Evolutionary conservation across 306 rosid genomes (phyloP).

Genomic region (Benincasa hispida): DNA sequence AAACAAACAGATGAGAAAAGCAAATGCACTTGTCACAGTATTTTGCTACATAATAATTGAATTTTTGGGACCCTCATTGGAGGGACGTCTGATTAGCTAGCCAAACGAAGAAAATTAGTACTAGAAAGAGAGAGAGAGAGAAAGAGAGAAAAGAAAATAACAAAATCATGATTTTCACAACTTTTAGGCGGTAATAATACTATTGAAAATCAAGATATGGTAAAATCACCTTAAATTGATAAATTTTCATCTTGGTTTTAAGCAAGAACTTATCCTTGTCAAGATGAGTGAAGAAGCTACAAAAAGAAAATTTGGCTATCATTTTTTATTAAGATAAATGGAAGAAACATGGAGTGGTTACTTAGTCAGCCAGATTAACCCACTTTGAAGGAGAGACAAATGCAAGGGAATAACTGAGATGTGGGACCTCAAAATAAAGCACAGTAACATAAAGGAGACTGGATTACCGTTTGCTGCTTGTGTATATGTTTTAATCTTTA

Average conservation of each 20-base stretch:
- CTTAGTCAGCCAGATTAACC: background rate
- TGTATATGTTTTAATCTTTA: constrained; percentile 17
- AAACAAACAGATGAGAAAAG: background rate
- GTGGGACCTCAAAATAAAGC: background rate
- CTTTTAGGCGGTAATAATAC: background rate
- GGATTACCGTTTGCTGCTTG: constrained; percentile 10
- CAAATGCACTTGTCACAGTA: background rate
- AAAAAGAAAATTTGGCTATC: background rate
- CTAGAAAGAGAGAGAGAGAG: background rate
- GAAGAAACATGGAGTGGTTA: background rate
- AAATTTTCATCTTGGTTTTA: background rate
- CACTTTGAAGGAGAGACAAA: background rate
- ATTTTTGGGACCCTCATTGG: background rate
- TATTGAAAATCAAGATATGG: background rate
- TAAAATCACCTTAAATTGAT: background rate
- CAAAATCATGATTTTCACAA: background rate
- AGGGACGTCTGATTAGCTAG: background rate
- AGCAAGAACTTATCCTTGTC: background rate
- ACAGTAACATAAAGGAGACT: background rate
- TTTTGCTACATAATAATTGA: background rate
- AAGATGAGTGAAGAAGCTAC: background rate
- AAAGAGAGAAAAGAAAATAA: background rate
- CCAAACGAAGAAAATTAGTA: background rate
- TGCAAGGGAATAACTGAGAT: background rate
- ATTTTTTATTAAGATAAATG: background rate